Evolutionary conservation across 164 flowering plant species (phyloP).

Genomic region (Liriodendron chinense): DNA sequence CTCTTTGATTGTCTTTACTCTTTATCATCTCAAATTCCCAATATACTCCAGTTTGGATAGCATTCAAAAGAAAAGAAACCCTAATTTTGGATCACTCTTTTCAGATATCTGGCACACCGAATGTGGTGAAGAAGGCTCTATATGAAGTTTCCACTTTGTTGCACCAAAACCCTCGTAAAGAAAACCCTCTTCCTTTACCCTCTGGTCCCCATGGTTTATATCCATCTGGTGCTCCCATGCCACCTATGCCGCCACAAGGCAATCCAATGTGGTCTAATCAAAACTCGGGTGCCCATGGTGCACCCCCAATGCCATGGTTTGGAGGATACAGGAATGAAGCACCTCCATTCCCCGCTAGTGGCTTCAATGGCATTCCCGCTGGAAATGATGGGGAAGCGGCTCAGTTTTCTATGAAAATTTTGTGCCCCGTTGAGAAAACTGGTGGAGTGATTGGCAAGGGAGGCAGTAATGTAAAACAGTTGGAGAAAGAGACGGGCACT

Average conservation of each 20-base stretch:
- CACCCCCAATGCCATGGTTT: conserved; percentile 50
- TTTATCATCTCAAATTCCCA: neutral
- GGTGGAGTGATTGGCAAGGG: conserved; percentile 81
- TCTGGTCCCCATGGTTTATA: conserved; percentile 33
- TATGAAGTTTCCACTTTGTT: conserved; percentile 61
- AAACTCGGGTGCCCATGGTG: conserved; percentile 29
- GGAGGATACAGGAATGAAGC: conserved; percentile 35
- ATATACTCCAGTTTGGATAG: neutral
- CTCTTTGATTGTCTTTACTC: no score
- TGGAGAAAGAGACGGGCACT: conserved; percentile 65
- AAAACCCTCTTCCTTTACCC: conserved; percentile 38
- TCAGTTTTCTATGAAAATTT: conserved; percentile 64
- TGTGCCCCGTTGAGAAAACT: conserved; percentile 61
- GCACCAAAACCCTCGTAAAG: conserved; percentile 71
- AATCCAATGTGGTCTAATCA: conserved; percentile 43
- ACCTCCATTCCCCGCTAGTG: conserved; percentile 33
- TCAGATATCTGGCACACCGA: conserved; percentile 60
- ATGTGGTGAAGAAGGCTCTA: conserved; percentile 48
- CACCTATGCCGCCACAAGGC: conserved; percentile 33
- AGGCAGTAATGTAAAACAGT: conserved; percentile 52
- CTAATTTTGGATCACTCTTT: conserved; percentile 3
- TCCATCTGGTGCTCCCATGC: conserved; percentile 39
- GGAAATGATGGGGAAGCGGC: conserved; percentile 34
- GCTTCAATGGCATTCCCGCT: conserved; percentile 34
- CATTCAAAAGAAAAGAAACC: neutral